Evolutionary conservation across 371 early-diverging fungal species (phyloP).

Genomic region (Capniomyces stellatus): DNA sequence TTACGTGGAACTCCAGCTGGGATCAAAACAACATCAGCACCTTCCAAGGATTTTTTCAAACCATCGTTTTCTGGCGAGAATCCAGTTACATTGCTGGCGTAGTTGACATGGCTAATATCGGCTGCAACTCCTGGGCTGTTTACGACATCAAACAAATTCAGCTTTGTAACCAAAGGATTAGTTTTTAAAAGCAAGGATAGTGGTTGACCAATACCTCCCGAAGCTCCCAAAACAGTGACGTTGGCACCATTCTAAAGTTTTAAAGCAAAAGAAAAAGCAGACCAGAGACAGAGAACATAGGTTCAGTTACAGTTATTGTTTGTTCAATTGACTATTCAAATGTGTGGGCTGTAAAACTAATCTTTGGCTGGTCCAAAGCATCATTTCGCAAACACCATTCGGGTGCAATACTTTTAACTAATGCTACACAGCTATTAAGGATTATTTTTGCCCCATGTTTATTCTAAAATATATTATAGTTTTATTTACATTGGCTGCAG

Average conservation of each 20-base stretch:
- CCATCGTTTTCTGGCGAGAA: constrained; percentile 63
- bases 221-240: constrained; percentile 77
- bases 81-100: constrained; percentile 69
- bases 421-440: too few species aligned
- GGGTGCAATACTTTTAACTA: too few species aligned
- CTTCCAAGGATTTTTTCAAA: constrained; percentile 71
- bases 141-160: constrained; percentile 88
- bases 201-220: constrained; percentile 87
- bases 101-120: constrained; percentile 94
- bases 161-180: constrained; percentile 59
- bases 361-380: background rate
- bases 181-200: constrained; percentile 75
- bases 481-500: background rate
- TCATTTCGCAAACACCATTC: background rate
- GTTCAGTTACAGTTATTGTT: background rate
- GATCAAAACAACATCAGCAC: constrained; percentile 82
- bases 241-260: constrained; percentile 27
- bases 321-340: background rate
- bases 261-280: background rate
- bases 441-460: background rate
- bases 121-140: constrained; percentile 96
- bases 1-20: constrained; percentile 99
- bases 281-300: background rate
- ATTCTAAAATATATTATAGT: background rate
- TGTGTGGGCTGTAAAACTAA: background rate